Percentiles rank a stretch among this genome's conserved stretches.
Conservation (phyloP, 2,329 filamentous ascomycete species). For the Aspergillus ochraceus region DNA sequence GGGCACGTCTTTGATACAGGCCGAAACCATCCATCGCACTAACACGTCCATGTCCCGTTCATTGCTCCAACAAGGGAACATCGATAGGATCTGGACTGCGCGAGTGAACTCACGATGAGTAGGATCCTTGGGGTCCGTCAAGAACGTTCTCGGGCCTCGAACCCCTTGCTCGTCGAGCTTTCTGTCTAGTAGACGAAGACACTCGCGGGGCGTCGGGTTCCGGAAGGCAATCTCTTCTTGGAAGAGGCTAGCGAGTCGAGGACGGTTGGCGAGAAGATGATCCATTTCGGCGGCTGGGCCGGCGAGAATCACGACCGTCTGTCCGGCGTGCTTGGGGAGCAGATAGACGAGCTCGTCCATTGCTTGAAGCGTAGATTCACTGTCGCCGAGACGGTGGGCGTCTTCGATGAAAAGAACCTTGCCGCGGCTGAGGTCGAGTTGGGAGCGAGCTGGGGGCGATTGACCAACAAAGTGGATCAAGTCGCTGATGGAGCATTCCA, state of each 20-base stretch:
- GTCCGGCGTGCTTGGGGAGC: conserved; percentile 12
- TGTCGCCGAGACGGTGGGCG: conserved; percentile 18
- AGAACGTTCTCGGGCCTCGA: conserved; percentile 10
- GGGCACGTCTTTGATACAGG: conserved; percentile 12
- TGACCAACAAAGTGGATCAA: conserved; percentile 8
- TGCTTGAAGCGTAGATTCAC: conserved; percentile 9
- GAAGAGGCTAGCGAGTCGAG: conserved; percentile 18
- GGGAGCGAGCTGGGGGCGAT: conserved; percentile 11
- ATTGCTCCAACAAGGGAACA: conserved; percentile 24
- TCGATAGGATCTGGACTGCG: conserved; percentile 20
- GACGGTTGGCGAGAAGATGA: conserved; percentile 17
- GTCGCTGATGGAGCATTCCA: conserved; percentile 19
- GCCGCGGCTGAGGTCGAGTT: conserved; percentile 15
- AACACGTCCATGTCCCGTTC: conserved; percentile 19
- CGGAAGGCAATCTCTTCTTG: conserved; percentile 22
- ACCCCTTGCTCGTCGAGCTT: conserved; percentile 16
- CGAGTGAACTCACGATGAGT: conserved; percentile 22
- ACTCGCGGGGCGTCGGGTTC: conserved; percentile 20
- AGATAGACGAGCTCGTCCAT: conserved; percentile 20
- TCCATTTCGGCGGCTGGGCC: conserved; percentile 19
- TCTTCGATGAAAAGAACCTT: conserved; percentile 20
- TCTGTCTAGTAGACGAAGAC: conserved; percentile 18
- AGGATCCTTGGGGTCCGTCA: conserved; percentile 14
- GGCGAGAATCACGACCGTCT: conserved; percentile 20
- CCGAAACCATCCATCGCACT: conserved; percentile 21